Evolutionary conservation across 2,329 filamentous ascomycete species (phyloP), one percentile per base, ranked within the genome.

Genomic region (Fusarium tricinctum): DNA sequence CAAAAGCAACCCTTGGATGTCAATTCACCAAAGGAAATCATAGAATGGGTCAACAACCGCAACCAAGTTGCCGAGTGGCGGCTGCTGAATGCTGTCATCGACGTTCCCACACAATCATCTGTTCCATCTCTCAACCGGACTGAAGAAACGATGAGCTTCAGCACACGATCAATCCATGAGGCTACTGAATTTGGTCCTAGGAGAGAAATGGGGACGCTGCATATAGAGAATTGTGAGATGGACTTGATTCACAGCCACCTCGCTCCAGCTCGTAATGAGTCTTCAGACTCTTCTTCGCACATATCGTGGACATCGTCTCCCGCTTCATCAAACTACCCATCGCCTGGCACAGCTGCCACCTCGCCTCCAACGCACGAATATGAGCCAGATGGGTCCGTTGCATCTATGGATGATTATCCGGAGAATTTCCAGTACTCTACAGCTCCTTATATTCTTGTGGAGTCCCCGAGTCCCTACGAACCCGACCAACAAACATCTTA

Each of bases 121-220:
- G 45, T 56, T n/a, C 52, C 52, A 17, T 51, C 52, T 14, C 20
- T 56, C 1, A 8, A 56, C 17, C 33, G 5, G 32, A 32, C 45
- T 23, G 52, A 56, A 0, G 45, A 56, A 4, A 56, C 52, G 1
- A 32, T 51, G 4, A 56, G 52, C 14, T 40, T 6, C 17, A 51
- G 45, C 33, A 26, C 17, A 1, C 45, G 33, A 6, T 56, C 52
- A 3, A 7, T 56, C 8, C 13, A 20, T 9, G 22, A 26, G 2
- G 17, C 20, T 40, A 6, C 13, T 5, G 3, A 28, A 26, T 26
- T 2, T 26, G 26, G 26, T 26, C 26, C 26, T 8, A 4, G 6
- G 9, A 26, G 5, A 9, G 26, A 8, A 26, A 9, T 9, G 9
- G 9, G 26, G 26, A 26, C 26, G 7, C 9, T 8, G 7, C 26